Percentiles rank a stretch among this genome's conserved stretches.
Conservation (phyloP, 1,284 basidiomycete genomes). For the Schizophyllum commune region DNA sequence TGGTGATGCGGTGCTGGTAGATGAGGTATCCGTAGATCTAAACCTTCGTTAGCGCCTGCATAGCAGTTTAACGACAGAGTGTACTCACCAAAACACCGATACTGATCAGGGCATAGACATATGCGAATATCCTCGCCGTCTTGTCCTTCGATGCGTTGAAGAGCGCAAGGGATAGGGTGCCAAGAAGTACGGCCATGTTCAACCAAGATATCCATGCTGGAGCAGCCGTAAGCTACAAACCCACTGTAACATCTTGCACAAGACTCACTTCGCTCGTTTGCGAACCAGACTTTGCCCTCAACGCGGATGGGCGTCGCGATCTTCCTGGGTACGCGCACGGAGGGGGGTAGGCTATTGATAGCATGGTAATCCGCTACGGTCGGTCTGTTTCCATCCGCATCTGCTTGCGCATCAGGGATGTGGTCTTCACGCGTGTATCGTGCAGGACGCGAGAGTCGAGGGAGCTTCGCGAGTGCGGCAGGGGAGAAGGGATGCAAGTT, state of each 20-base stretch:
- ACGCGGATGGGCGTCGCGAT: slow-evolving; percentile 86
- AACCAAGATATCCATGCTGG: slow-evolving; percentile 90
- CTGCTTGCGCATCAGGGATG: slow-evolving; percentile 53
- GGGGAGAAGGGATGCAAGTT: slow-evolving; percentile 64
- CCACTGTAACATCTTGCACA: not conserved
- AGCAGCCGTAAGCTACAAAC: slow-evolving; percentile 6
- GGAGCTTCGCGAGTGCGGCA: slow-evolving; percentile 59
- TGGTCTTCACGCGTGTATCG: slow-evolving; percentile 63
- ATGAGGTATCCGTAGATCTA: slow-evolving; percentile 83
- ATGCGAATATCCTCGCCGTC: slow-evolving; percentile 74
- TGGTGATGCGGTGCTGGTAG: slow-evolving; percentile 85
- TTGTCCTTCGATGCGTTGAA: slow-evolving; percentile 81
- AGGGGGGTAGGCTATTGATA: slow-evolving; percentile 51
- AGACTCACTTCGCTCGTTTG: slow-evolving; percentile 85
- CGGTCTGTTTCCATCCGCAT: slow-evolving; percentile 45
- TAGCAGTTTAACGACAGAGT: not conserved
- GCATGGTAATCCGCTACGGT: slow-evolving; percentile 65
- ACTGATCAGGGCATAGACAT: slow-evolving; percentile 78
- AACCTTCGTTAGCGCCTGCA: too few species aligned
- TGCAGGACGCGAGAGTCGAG: slow-evolving; percentile 43
- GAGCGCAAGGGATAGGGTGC: slow-evolving; percentile 80
- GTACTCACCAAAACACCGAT: slow-evolving; percentile 50
- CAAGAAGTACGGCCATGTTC: slow-evolving; percentile 79
- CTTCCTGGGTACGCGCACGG: slow-evolving; percentile 76
- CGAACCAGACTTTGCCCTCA: slow-evolving; percentile 98